Evolutionary conservation across 2,329 filamentous ascomycete species (phyloP), one percentile per base, ranked within the genome.

Genomic region (Xylaria sp.): DNA sequence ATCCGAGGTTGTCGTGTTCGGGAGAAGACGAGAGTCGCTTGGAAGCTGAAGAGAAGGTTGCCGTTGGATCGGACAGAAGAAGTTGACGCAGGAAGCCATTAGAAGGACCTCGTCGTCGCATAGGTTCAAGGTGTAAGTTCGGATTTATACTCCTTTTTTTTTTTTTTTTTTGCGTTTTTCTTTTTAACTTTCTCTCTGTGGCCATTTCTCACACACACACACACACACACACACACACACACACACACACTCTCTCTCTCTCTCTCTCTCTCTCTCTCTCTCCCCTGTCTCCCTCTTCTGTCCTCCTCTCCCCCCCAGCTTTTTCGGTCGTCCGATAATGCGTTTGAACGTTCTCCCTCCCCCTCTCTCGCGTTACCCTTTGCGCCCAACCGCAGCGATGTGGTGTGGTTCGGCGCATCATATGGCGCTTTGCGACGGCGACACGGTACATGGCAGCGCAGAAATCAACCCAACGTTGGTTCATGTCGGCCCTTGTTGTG

Each of bases 1-100:
- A 61, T 67, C 55, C 70, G 76, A 75, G 75, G 76, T 74, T 72
- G 76, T 69, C 69, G 76, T 74, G 76, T 74, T 75, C 61, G 75
- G 76, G 63, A 73, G 74, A 74, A 71, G 73, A 68, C 66, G 70
- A 72, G 67, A 69, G 68, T 69, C 65, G 70, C 65, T 71, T 69
- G 63, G 68, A 70, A 72, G 70, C 60, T 66, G 70, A 71, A 71
- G 72, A 67, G 69, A 72, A 72, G 70, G 72, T 72, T 73, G 70
- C 25, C 62, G 70, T 71, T 70, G 72, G 65, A 62, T 64, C 65
- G 70, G 66, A 66, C 37, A 66, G 60, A 66, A 64, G 63, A 25
- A 62, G 59, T 40, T 64, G 68, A 71, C 69, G 69, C 66, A 69
- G 70, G 62, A 68, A 68, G 59, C 66, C 61, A 65, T 68, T 70